A percentile compares a stretch with the other conserved stretches of the same genome.
phyloP scores from a whole-genome alignment of 306 rosid genomes.

The Astragalus membranaceus region DNA sequence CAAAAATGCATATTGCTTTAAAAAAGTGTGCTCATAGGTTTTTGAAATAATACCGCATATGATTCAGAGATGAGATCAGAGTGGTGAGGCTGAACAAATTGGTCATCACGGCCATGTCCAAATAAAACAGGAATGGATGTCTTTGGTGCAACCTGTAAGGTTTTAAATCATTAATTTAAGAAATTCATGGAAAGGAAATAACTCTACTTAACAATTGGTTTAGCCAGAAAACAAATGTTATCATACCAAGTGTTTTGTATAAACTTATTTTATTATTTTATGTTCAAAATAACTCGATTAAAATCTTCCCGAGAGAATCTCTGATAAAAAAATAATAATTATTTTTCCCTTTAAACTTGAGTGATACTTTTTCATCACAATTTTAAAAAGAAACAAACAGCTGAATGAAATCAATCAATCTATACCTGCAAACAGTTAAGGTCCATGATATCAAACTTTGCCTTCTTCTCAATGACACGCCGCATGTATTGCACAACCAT shows the following conservation, averaged over 20 bases:
- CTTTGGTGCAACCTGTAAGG: constrained; percentile 70
- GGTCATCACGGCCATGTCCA: constrained; percentile 85
- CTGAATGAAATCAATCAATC: not conserved
- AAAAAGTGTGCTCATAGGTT: not conserved
- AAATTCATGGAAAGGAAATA: constrained; percentile 16
- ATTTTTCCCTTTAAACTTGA: not conserved
- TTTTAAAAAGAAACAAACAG: not conserved
- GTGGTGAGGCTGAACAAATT: constrained; percentile 77
- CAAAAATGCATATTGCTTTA: not conserved
- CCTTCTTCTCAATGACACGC: constrained; percentile 87
- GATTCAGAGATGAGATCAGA: constrained; percentile 62
- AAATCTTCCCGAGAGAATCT: too few relatives aligned
- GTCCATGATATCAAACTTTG: constrained; percentile 90
- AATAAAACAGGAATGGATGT: constrained; percentile 85
- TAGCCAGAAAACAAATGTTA: not conserved
- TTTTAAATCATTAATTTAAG: constrained; percentile 18
- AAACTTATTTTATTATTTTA: not conserved
- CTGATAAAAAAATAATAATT: too few relatives aligned
- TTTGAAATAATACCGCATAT: constrained; percentile 51
- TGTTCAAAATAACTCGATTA: too few relatives aligned
- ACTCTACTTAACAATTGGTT: not conserved
- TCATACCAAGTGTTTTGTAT: not conserved
- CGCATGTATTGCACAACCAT: constrained; percentile 96
- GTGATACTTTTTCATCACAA: not conserved
- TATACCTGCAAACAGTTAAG: constrained; percentile 86